Percentiles rank a stretch among this genome's conserved stretches.
Evolutionary conservation across 2,329 filamentous ascomycete genomes (phyloP).

Genomic region (Biscogniauxia sp.): DNA sequence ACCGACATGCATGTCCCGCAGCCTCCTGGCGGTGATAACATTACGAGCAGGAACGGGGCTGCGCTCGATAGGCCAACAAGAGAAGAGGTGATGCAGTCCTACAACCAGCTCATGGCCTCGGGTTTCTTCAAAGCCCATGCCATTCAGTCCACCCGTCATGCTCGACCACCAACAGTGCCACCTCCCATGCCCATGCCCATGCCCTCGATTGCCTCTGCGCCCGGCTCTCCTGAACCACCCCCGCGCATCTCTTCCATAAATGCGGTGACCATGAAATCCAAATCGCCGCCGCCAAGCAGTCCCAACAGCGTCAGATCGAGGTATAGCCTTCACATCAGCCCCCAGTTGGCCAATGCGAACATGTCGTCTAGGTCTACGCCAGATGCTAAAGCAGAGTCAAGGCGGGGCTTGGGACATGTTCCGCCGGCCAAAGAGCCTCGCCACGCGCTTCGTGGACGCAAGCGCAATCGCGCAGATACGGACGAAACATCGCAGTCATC

Average conservation of each 20-base stretch:
- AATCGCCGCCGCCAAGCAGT: slow-evolving; percentile 6
- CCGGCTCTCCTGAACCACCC: slow-evolving; percentile 19
- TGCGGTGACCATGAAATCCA: slow-evolving; percentile 1
- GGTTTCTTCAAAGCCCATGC: slow-evolving; percentile 60
- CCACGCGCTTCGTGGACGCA: slow-evolving; percentile 44
- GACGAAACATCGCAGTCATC: slow-evolving; percentile 26
- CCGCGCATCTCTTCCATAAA: slow-evolving; percentile 20
- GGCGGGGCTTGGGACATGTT: slow-evolving; percentile 3
- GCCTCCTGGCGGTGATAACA: neutral
- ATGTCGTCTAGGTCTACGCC: neutral
- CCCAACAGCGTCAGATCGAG: neutral
- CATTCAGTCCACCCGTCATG: slow-evolving; percentile 54
- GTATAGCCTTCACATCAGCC: slow-evolving; percentile 1
- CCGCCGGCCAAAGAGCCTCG: slow-evolving; percentile 20
- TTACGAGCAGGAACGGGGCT: slow-evolving; percentile 1
- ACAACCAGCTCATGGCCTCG: slow-evolving; percentile 54
- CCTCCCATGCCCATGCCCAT: slow-evolving; percentile 12
- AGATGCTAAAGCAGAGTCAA: neutral
- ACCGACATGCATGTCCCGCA: slow-evolving; percentile 19
- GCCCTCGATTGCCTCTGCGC: slow-evolving; percentile 15
- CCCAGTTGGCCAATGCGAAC: neutral
- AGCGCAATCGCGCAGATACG: slow-evolving; percentile 43
- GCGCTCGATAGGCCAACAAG: slow-evolving; percentile 31
- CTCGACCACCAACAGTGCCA: slow-evolving; percentile 23
- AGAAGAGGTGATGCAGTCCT: slow-evolving; percentile 56